Conservation (phyloP, 352 stramenopile species). For the Aphanomyces invadans region DNA sequence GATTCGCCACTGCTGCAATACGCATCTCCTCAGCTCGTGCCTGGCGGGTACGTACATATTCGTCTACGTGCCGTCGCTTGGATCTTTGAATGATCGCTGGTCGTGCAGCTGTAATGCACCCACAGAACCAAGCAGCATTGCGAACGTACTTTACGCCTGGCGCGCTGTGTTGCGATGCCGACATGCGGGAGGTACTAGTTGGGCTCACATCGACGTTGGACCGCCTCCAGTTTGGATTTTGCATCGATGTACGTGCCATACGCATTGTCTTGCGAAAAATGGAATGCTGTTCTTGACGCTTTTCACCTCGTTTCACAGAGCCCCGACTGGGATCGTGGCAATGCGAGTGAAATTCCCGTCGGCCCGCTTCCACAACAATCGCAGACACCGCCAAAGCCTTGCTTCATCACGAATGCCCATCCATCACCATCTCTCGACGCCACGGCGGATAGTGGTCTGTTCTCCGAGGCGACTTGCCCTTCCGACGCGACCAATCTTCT, state of each 20-base stretch:
- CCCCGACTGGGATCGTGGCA: too few relatives aligned
- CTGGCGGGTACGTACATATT: conserved; percentile 18
- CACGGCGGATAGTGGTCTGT: too few relatives aligned
- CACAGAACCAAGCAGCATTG: conserved; percentile 9
- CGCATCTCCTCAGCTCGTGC: conserved; percentile 19
- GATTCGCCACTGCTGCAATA: conserved; percentile 24
- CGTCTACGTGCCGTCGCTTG: neutral
- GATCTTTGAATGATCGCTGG: too few relatives aligned
- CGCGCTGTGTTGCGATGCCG: conserved; percentile 14
- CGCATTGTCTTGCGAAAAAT: neutral
- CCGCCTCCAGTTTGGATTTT: conserved; percentile 23
- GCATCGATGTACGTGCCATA: conserved; percentile 3
- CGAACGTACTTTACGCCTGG: conserved; percentile 11
- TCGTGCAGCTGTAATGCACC: conserved; percentile 22
- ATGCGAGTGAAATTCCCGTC: too few relatives aligned
- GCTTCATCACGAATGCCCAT: too few relatives aligned
- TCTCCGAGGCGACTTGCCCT: too few relatives aligned
- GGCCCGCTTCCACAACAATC: too few relatives aligned
- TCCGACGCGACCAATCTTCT: too few relatives aligned
- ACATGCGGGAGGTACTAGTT: conserved; percentile 21
- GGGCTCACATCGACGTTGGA: conserved; percentile 22
- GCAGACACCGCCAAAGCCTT: too few relatives aligned
- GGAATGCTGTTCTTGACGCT: too few relatives aligned
- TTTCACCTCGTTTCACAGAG: too few relatives aligned
- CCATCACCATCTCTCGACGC: too few relatives aligned